These are phyloP conservation scores for Calonectria ilicicola DNA, from an alignment of 2,329 filamentous ascomycete species.

Conservation along the genomic window DNA sequence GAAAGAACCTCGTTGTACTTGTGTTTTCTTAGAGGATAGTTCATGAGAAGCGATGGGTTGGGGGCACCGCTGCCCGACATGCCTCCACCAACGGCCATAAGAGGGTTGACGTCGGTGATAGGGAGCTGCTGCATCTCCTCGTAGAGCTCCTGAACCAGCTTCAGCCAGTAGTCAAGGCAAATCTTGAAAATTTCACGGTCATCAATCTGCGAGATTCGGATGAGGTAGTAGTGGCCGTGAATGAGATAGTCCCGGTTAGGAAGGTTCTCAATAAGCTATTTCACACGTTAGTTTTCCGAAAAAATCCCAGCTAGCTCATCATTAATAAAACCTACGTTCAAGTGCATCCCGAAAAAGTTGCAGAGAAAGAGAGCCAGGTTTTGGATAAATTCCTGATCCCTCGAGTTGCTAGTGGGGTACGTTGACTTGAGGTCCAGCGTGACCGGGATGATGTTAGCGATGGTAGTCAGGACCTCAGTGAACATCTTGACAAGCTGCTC, in stretches of 20 bases:
- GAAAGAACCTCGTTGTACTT: constrained; percentile 96
- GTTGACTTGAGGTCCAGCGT: constrained; percentile 91
- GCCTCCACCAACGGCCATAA: constrained; percentile 81
- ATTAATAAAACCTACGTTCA: constrained; percentile 70
- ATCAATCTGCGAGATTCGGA: constrained; percentile 98
- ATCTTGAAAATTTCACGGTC: constrained; percentile 99
- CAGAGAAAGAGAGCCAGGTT: constrained; percentile 95
- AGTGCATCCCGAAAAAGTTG: constrained; percentile 95
- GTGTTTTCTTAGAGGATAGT: constrained; percentile 95
- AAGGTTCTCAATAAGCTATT: constrained; percentile 89
- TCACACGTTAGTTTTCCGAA: constrained; percentile 25
- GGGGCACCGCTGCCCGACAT: constrained; percentile 85
- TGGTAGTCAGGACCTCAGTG: constrained; percentile 92
- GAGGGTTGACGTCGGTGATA: constrained; percentile 90
- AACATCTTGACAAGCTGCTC: constrained; percentile 99
- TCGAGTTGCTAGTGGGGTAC: constrained; percentile 90
- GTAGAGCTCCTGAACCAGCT: constrained; percentile 96
- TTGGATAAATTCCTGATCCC: constrained; percentile 97
- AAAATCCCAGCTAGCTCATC: constrained; percentile 30
- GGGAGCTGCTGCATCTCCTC: constrained; percentile 99
- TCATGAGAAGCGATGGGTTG: constrained; percentile 85
- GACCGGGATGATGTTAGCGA: constrained; percentile 92
- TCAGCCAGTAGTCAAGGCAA: constrained; percentile 98
- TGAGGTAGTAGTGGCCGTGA: constrained; percentile 97
- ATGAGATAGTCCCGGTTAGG: constrained; percentile 95